Evolutionary conservation across 1,284 basidiomycete species (phyloP).

Genomic region (Rhizopogon parksii): DNA sequence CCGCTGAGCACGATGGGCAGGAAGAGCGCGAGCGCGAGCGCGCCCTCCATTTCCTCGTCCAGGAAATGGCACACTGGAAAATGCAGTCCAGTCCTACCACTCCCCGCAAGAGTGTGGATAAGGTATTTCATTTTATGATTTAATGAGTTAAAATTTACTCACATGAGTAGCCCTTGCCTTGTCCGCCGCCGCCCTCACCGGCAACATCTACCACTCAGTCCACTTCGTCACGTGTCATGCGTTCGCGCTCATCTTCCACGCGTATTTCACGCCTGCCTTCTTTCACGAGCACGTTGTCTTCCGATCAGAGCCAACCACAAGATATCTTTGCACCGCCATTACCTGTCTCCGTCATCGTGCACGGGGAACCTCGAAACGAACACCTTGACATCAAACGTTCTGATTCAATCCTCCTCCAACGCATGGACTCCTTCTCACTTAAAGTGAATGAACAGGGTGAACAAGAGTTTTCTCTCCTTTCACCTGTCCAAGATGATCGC

Average conservation of each 20-base stretch:
- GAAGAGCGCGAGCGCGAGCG: constrained; percentile 27
- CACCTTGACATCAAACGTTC: background rate
- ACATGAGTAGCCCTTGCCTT: constrained; percentile 18
- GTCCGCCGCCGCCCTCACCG: constrained; percentile 23
- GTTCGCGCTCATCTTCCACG: constrained; percentile 28
- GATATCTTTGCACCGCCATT: constrained; percentile 21
- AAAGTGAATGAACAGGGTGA: constrained; percentile 10
- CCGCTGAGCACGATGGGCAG: constrained; percentile 10
- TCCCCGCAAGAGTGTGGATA: constrained; percentile 12
- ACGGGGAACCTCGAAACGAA: constrained; percentile 25
- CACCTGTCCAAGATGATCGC: constrained; percentile 17
- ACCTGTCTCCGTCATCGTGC: constrained; percentile 27
- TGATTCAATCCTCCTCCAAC: constrained; percentile 8
- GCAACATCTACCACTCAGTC: constrained; percentile 23
- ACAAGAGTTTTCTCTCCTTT: constrained; percentile 15
- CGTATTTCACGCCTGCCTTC: constrained; percentile 28
- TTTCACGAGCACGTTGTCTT: constrained; percentile 29
- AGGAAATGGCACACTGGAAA: constrained; percentile 27
- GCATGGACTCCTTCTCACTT: constrained; percentile 13
- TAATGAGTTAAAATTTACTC: background rate
- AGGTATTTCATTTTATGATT: constrained; percentile 12
- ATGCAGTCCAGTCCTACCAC: constrained; percentile 3
- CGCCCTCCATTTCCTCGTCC: constrained; percentile 26
- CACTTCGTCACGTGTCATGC: constrained; percentile 22
- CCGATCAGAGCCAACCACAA: constrained; percentile 26